These are phyloP conservation scores for Rhizoclosmatium sp. DNA, from an alignment of 192 early-diverging fungal species.

Conservation along the genomic window DNA sequence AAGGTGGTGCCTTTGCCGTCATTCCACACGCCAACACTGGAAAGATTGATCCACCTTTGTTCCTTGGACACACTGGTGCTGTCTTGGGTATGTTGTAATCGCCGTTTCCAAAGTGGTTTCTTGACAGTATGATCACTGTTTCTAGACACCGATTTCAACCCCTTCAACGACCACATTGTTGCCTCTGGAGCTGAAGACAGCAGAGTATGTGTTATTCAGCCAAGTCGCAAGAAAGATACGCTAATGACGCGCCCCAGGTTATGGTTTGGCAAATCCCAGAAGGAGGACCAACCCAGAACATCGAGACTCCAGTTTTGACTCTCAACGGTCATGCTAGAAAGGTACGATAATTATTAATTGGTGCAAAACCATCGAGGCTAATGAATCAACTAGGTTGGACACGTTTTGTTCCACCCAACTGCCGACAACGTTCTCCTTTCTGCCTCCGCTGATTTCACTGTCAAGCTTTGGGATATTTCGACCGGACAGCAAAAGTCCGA, in stretches of 20 bases:
- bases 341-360: conserved; percentile 33
- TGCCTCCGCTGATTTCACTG: conserved; percentile 85
- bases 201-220: conserved; percentile 39
- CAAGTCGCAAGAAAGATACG: neutral
- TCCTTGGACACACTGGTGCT: conserved; percentile 89
- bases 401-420: conserved; percentile 95
- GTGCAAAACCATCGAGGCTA: too few species aligned
- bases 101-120: neutral
- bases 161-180: conserved; percentile 96
- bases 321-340: conserved; percentile 84
- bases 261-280: conserved; percentile 97
- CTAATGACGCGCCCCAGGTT: conserved; percentile 63
- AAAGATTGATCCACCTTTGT: conserved; percentile 91
- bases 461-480: conserved; percentile 94
- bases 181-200: conserved; percentile 71
- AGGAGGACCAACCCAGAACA: conserved; percentile 72
- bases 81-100: conserved; percentile 66
- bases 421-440: conserved; percentile 94
- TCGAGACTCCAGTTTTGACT: conserved; percentile 80
- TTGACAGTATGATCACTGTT: neutral
- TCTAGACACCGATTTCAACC: conserved; percentile 93
- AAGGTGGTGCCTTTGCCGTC: conserved; percentile 97
- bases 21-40: conserved; percentile 82
- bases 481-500: conserved; percentile 76
- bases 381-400: conserved; percentile 82